Conservation (phyloP, 257 asterid genomes). For the Capsicum baccatum region DNA sequence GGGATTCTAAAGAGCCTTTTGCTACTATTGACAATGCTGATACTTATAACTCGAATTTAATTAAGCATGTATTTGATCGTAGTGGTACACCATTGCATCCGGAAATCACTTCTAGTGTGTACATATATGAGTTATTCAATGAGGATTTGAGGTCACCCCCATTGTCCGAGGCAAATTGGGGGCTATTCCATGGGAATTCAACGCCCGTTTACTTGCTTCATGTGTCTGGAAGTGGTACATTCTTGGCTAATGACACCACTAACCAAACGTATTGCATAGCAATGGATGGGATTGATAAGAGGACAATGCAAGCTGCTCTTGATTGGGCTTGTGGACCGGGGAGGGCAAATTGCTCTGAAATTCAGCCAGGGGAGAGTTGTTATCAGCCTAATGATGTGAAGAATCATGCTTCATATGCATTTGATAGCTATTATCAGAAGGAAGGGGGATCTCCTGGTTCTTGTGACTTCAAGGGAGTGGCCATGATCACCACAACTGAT, state of each 20-base stretch:
- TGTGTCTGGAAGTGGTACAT: slow-evolving; percentile 88
- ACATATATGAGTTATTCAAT: slow-evolving; percentile 85
- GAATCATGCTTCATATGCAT: slow-evolving; percentile 91
- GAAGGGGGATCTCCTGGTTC: slow-evolving; percentile 68
- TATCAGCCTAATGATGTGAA: slow-evolving; percentile 87
- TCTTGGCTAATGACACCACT: slow-evolving; percentile 91
- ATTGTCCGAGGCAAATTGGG: slow-evolving; percentile 91
- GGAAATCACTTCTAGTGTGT: slow-evolving; percentile 77
- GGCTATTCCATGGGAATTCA: slow-evolving; percentile 79
- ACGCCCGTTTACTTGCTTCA: slow-evolving; percentile 94
- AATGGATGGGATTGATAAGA: slow-evolving; percentile 65
- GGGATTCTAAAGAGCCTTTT: slow-evolving; percentile 90
- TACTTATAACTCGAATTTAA: slow-evolving; percentile 83
- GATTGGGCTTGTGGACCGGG: slow-evolving; percentile 99
- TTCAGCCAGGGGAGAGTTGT: slow-evolving; percentile 96
- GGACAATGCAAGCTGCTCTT: slow-evolving; percentile 85
- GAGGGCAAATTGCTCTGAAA: slow-evolving; percentile 89
- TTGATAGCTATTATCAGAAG: slow-evolving; percentile 91
- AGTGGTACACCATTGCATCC: slow-evolving; percentile 94
- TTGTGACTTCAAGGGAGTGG: slow-evolving; percentile 98
- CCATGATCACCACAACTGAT: slow-evolving; percentile 95
- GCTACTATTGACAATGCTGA: slow-evolving; percentile 89
- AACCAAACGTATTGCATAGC: slow-evolving; percentile 87
- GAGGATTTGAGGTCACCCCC: slow-evolving; percentile 96
- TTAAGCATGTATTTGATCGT: slow-evolving; percentile 73